Percentiles rank a stretch among this genome's conserved stretches.
Evolutionary conservation across 345 rosid genomes (phyloP).

Genomic region (Leavenworthia alabamica): DNA sequence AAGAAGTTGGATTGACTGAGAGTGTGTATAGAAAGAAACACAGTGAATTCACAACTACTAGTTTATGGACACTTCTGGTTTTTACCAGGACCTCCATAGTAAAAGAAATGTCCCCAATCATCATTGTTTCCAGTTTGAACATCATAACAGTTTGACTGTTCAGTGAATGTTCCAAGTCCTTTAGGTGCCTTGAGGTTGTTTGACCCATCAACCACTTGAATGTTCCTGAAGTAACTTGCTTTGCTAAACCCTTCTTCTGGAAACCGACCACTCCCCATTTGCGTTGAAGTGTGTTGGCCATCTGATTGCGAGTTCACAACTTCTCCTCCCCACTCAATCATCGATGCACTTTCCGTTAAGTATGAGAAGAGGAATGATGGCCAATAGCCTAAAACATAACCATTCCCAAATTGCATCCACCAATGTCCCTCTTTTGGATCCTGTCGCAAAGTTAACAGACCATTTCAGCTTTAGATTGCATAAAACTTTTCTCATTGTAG

Average conservation of each 20-base stretch:
- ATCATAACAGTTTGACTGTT: conserved; percentile 90
- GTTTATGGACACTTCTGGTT: conserved; percentile 72
- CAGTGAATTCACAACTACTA: conserved; percentile 10
- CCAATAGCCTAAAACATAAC: conserved; percentile 85
- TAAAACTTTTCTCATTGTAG: not conserved
- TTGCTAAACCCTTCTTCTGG: conserved; percentile 96
- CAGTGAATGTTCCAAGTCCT: conserved; percentile 84
- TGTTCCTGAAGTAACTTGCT: conserved; percentile 83
- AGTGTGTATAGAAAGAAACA: conserved; percentile 21
- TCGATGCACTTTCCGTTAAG: conserved; percentile 82
- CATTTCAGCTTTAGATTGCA: conserved; percentile 7
- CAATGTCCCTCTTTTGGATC: conserved; percentile 97
- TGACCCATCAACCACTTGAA: conserved; percentile 79
- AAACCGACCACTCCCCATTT: conserved; percentile 92
- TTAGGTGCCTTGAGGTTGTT: conserved; percentile 93
- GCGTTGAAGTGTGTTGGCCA: conserved; percentile 85
- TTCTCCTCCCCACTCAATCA: conserved; percentile 99
- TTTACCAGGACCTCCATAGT: conserved; percentile 93
- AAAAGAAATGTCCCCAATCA: conserved; percentile 97
- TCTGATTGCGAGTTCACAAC: conserved; percentile 85
- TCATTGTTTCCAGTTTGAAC: conserved; percentile 81
- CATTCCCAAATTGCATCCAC: conserved; percentile 99
- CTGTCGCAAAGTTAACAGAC: conserved; percentile 30
- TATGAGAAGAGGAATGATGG: conserved; percentile 93
- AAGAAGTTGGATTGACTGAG: too few species aligned